Evolutionary conservation across 2,329 filamentous ascomycete species (phyloP).

Genomic region (Colletotrichum australisinense): DNA sequence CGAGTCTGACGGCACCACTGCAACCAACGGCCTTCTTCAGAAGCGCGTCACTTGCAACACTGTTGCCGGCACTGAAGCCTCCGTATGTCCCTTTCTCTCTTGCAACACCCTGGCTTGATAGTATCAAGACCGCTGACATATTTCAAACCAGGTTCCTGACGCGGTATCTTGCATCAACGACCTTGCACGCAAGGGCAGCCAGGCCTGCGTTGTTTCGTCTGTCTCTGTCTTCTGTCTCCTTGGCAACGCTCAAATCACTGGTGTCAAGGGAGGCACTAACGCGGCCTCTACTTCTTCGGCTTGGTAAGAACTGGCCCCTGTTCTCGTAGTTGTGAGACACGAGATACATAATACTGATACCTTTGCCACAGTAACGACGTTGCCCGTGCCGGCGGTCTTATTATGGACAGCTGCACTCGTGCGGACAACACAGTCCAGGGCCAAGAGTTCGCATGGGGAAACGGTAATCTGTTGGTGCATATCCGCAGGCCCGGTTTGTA

Average conservation of each 20-base stretch:
- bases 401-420: conserved; percentile 31
- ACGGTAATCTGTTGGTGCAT: conserved; percentile 18
- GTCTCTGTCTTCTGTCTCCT: conserved; percentile 10
- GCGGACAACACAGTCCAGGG: conserved; percentile 32
- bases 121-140: not conserved
- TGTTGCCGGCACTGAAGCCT: not conserved
- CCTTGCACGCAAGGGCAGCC: conserved; percentile 4
- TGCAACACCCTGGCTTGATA: too few relatives aligned
- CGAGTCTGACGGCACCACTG: not conserved
- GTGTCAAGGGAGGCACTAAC: not conserved
- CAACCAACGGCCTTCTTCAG: not conserved
- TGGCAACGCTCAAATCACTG: conserved; percentile 8
- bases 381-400: conserved; percentile 25
- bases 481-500: not conserved
- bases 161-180: conserved; percentile 32
- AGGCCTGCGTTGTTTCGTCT: not conserved
- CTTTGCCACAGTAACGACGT: conserved; percentile 12
- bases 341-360: not conserved
- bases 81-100: not conserved
- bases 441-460: conserved; percentile 13
- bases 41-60: conserved; percentile 24
- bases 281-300: conserved; percentile 1
- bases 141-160: conserved; percentile 7
- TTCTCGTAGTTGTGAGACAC: too few relatives aligned
- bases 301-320: conserved; percentile 5